Evolutionary conservation across 306 rosid genomes (phyloP), one percentile per base, ranked within the genome.

Genomic region (Ziziphus jujuba): DNA sequence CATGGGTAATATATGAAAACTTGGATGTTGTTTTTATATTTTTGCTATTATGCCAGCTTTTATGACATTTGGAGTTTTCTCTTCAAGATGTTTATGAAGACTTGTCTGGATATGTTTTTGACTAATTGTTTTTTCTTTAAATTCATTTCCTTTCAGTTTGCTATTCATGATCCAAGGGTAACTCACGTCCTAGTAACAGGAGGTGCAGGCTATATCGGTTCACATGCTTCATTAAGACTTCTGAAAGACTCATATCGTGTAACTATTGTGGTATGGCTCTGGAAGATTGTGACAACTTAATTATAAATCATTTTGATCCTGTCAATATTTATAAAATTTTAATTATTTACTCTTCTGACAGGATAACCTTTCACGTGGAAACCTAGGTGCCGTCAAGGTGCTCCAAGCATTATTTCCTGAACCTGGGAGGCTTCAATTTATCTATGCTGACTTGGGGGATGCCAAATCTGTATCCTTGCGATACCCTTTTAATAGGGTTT

Each of bases 181-280:
- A 88, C 81, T 54, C 99, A 95, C 72, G 99, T 90, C 63, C 82
- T 95, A 69, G 96, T 95, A 65, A 95, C 99, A 0, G 97, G 97
- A 70, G 97, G 99, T 69, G 99, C 99, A 11, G 99, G 99, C 72
- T 95, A 58, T 72, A 90, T 90, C 33, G 99, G 99, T 34, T 95
- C 99, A 19, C 99, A 95, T 79, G 96, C 97, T 70, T 54, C 92
- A 63, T 70, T 90, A 45, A 86, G 97, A 53, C 96, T 95, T 69
- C 77, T 95, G 36, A 88, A 71, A 67, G 95, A 95, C 20, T 72
- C 74, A 24, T 87, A 88, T 63, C 92, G 99, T 63, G 99, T 95
- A 60, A 95, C 99, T 73, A 90, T 95, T 35, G 96, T 95, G 92
- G 99, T 90, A 88, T 52, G 89, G 43, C 38, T 49, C 69, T 74